Conservation (phyloP, 306 rosid species). For the Ceratonia siliqua region DNA sequence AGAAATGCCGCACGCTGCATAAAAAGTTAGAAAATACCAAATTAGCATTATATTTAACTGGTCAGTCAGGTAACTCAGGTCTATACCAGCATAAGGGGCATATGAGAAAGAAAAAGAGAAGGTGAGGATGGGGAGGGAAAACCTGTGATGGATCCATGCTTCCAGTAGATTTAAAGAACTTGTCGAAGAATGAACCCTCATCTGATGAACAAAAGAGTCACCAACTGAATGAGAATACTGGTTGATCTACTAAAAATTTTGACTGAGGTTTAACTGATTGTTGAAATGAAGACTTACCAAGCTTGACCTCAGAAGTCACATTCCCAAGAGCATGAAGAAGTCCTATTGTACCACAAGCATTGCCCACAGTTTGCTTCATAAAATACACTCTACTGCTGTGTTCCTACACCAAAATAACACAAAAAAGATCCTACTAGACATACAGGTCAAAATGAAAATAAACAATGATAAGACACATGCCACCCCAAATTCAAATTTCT, state of each 20-base stretch:
- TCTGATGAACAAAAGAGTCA: too few species aligned
- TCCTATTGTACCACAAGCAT: slow-evolving; percentile 83
- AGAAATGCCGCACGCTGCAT: slow-evolving; percentile 83
- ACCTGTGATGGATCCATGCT: too few species aligned
- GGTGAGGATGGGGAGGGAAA: too few species aligned
- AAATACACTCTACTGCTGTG: slow-evolving; percentile 50
- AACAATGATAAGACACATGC: not conserved
- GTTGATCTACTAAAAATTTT: not conserved
- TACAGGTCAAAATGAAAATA: too few species aligned
- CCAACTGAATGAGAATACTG: too few species aligned
- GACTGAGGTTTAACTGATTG: not conserved
- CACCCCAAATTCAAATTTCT: slow-evolving; percentile 15
- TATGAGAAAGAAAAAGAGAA: slow-evolving; percentile 22
- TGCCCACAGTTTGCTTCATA: slow-evolving; percentile 75
- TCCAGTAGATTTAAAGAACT: too few species aligned
- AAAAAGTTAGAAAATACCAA: slow-evolving; percentile 23
- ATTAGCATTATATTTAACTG: slow-evolving; percentile 14
- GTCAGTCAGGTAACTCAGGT: too few species aligned
- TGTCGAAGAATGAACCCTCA: too few species aligned
- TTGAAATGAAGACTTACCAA: slow-evolving; percentile 47
- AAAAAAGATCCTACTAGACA: too few species aligned
- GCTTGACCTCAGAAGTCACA: slow-evolving; percentile 61
- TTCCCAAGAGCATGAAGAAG: slow-evolving; percentile 83
- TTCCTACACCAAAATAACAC: slow-evolving; percentile 43
- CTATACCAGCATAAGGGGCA: too few species aligned